Percentiles rank a stretch among this genome's conserved stretches.
phyloP scores from a whole-genome alignment of 495 filamentous ascomycete species.

The Xylaria cubensis region DNA sequence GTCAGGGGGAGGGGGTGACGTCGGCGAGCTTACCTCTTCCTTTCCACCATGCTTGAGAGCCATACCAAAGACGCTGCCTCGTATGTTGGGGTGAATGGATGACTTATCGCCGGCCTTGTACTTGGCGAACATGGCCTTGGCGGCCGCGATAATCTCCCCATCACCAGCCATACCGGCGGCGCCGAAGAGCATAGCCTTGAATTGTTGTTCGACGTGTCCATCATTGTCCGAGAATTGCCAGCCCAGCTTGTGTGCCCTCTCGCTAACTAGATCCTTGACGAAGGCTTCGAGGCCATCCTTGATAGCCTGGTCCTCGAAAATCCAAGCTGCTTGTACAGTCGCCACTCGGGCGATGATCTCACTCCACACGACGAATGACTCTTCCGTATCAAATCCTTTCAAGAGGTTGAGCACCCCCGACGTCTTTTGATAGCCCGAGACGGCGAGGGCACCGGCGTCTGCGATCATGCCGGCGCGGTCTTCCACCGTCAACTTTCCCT shows the following conservation, averaged over 20 bases:
- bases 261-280: slow-evolving; percentile 74
- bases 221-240: slow-evolving; percentile 87
- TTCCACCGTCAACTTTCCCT: slow-evolving; percentile 86
- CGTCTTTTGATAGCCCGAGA: slow-evolving; percentile 91
- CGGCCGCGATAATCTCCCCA: slow-evolving; percentile 63
- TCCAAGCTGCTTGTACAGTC: slow-evolving; percentile 79
- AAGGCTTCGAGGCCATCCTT: slow-evolving; percentile 81
- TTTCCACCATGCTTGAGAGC: slow-evolving; percentile 74
- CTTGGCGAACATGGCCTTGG: slow-evolving; percentile 76
- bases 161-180: slow-evolving; percentile 71
- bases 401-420: slow-evolving; percentile 87
- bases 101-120: slow-evolving; percentile 70
- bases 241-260: slow-evolving; percentile 82
- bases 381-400: slow-evolving; percentile 81
- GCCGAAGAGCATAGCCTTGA: slow-evolving; percentile 74
- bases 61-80: slow-evolving; percentile 73
- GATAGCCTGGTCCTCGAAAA: slow-evolving; percentile 80
- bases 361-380: slow-evolving; percentile 93
- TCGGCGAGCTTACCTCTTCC: slow-evolving; percentile 63
- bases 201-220: slow-evolving; percentile 88
- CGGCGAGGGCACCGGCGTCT: slow-evolving; percentile 88
- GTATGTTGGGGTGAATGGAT: slow-evolving; percentile 76
- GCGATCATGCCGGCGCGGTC: slow-evolving; percentile 96
- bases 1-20: background rate
- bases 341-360: slow-evolving; percentile 82